phyloP scores from a whole-genome alignment of 2,329 filamentous ascomycete genomes.

The Penicillium capsulatum region DNA sequence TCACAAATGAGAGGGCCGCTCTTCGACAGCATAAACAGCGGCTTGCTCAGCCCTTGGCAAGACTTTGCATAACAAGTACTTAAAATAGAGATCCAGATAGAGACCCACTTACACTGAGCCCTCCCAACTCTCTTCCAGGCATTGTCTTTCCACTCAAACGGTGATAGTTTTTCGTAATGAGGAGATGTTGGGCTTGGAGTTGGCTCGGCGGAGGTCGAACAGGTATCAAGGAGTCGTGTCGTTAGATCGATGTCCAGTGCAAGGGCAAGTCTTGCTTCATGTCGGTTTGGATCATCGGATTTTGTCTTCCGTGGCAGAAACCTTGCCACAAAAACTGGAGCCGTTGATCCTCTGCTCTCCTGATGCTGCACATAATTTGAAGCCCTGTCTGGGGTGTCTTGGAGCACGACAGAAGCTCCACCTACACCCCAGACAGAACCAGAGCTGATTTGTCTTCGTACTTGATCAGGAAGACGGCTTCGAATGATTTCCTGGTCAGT shows the following conservation, averaged over 20 bases:
- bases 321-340: slow-evolving; percentile 57
- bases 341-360: slow-evolving; percentile 67
- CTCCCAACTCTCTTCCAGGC: slow-evolving; percentile 35
- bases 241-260: slow-evolving; percentile 75
- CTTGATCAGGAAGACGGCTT: slow-evolving; percentile 12
- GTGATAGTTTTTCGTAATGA: slow-evolving; percentile 29
- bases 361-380: slow-evolving; percentile 62
- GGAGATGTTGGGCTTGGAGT: slow-evolving; percentile 24
- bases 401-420: slow-evolving; percentile 57
- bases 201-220: slow-evolving; percentile 17
- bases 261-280: slow-evolving; percentile 70
- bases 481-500: slow-evolving; percentile 21
- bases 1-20: not conserved
- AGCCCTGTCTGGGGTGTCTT: slow-evolving; percentile 43
- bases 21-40: too few relatives aligned
- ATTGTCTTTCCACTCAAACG: slow-evolving; percentile 39
- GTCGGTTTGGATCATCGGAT: slow-evolving; percentile 62
- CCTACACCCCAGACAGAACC: slow-evolving; percentile 75
- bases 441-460: slow-evolving; percentile 54
- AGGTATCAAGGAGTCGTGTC: slow-evolving; percentile 61
- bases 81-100: not conserved
- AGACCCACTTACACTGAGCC: slow-evolving; percentile 31
- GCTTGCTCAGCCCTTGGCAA: too few relatives aligned
- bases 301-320: slow-evolving; percentile 51
- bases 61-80: too few relatives aligned